Percentiles rank a stretch among this genome's conserved stretches.
Conservation (phyloP, 2,329 filamentous ascomycete genomes). For the Aspergillus eucalypticola region DNA sequence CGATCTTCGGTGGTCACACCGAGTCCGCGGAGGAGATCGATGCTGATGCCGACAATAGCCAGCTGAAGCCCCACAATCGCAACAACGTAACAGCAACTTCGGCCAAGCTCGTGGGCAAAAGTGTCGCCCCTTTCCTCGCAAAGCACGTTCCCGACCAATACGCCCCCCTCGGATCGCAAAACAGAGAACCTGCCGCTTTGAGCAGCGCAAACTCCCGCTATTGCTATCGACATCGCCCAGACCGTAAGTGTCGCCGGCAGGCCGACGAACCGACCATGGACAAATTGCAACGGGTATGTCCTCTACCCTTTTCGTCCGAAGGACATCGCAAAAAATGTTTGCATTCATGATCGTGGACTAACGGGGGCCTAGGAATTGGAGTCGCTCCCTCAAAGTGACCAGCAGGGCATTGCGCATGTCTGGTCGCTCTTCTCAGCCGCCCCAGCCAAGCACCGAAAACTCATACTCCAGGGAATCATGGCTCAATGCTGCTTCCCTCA, state of each 20-base stretch:
- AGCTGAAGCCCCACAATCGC: conserved; percentile 27
- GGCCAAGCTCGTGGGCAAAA: conserved; percentile 69
- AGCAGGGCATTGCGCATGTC: conserved; percentile 93
- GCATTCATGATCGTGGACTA: conserved; percentile 1
- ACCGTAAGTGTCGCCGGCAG: conserved; percentile 88
- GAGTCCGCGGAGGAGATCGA: conserved; percentile 19
- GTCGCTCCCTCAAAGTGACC: conserved; percentile 76
- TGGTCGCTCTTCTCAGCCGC: conserved; percentile 98
- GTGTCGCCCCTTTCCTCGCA: conserved; percentile 82
- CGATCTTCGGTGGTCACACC: conserved; percentile 25
- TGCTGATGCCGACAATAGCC: conserved; percentile 25
- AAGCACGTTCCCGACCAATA: conserved; percentile 90
- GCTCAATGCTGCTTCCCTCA: conserved; percentile 98
- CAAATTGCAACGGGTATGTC: conserved; percentile 76
- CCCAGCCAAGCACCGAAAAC: conserved; percentile 85
- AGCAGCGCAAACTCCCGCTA: conserved; percentile 71
- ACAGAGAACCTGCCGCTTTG: conserved; percentile 46
- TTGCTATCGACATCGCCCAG: conserved; percentile 92
- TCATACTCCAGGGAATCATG: conserved; percentile 96
- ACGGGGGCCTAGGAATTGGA: conserved; percentile 68
- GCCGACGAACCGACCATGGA: conserved; percentile 97
- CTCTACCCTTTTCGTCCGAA: background rate
- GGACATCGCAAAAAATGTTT: background rate
- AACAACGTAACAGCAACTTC: conserved; percentile 44
- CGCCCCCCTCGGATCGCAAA: conserved; percentile 65